These are phyloP conservation scores for Teunomyces kruisii DNA, from an alignment of 805 yeast species.

Conservation along the genomic window DNA sequence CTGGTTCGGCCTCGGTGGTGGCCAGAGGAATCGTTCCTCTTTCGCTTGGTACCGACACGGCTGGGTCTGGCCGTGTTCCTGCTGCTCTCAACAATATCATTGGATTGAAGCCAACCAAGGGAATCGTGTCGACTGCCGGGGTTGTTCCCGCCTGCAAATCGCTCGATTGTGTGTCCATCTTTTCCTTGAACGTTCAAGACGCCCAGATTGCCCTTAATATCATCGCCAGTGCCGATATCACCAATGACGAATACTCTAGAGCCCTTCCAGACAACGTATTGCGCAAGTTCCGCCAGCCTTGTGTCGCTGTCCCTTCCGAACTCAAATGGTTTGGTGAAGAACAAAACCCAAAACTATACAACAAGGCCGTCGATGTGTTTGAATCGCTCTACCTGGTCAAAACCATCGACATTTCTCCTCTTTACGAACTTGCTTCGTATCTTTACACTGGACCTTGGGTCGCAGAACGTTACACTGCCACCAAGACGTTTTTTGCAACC, in stretches of 20 bases:
- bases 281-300: constrained; percentile 55
- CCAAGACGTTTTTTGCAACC: constrained; percentile 65
- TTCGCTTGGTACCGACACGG: constrained; percentile 94
- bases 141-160: constrained; percentile 98
- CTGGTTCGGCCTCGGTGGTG: constrained; percentile 93
- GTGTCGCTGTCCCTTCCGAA: constrained; percentile 72
- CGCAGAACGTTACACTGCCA: constrained; percentile 88
- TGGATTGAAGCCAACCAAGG: constrained; percentile 91
- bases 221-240: constrained; percentile 68
- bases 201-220: constrained; percentile 76
- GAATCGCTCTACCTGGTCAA: constrained; percentile 58
- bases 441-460: constrained; percentile 99
- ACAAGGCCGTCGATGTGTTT: constrained; percentile 52
- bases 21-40: constrained; percentile 88
- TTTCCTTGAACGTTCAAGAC: constrained; percentile 73
- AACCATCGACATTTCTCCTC: constrained; percentile 68
- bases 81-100: constrained; percentile 90
- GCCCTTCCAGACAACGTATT: constrained; percentile 66
- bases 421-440: constrained; percentile 79
- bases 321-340: constrained; percentile 80
- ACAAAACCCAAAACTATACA: constrained; percentile 71
- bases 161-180: constrained; percentile 87
- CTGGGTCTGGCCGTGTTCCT: constrained; percentile 97
- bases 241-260: constrained; percentile 78
- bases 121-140: constrained; percentile 81